Evolutionary conservation across 805 yeast species (phyloP).

Genomic region (Candida montana): DNA sequence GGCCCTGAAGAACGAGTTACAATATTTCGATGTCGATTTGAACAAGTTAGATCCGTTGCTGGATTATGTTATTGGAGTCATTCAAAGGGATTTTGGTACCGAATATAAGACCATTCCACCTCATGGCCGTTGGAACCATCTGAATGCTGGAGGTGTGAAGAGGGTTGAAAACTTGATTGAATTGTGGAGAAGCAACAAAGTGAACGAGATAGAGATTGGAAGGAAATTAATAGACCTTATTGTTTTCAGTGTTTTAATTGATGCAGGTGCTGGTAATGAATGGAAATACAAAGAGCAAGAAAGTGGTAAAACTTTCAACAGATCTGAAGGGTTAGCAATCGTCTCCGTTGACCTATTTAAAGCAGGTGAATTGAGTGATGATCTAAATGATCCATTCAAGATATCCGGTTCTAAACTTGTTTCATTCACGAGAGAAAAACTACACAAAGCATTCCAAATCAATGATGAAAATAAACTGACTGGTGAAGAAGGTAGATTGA

Average conservation of each 20-base stretch:
- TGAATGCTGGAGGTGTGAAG: constrained; percentile 43
- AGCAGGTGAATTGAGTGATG: constrained; percentile 40
- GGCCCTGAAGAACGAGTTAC: constrained; percentile 31
- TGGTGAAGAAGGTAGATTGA: constrained; percentile 51
- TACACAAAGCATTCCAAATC: constrained; percentile 45
- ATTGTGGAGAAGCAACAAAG: constrained; percentile 30
- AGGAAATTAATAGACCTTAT: constrained; percentile 52
- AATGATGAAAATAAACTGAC: constrained; percentile 41
- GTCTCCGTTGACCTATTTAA: constrained; percentile 52
- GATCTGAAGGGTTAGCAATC: constrained; percentile 64
- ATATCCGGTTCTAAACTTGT: constrained; percentile 41
- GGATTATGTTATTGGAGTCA: constrained; percentile 36
- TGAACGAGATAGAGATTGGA: constrained; percentile 41
- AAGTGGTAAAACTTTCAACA: constrained; percentile 27
- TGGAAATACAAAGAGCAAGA: constrained; percentile 45
- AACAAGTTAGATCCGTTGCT: constrained; percentile 37
- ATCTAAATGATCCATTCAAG: constrained; percentile 30
- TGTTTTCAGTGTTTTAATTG: constrained; percentile 55
- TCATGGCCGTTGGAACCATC: constrained; percentile 66
- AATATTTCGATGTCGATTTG: constrained; percentile 43
- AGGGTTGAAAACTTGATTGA: constrained; percentile 41
- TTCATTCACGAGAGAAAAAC: constrained; percentile 29
- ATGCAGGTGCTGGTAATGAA: constrained; percentile 62
- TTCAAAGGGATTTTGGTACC: constrained; percentile 40
- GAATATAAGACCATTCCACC: constrained; percentile 47